phyloP scores from a whole-genome alignment of 1,139 yeast species.

The Sugiyamaella paludigena region DNA sequence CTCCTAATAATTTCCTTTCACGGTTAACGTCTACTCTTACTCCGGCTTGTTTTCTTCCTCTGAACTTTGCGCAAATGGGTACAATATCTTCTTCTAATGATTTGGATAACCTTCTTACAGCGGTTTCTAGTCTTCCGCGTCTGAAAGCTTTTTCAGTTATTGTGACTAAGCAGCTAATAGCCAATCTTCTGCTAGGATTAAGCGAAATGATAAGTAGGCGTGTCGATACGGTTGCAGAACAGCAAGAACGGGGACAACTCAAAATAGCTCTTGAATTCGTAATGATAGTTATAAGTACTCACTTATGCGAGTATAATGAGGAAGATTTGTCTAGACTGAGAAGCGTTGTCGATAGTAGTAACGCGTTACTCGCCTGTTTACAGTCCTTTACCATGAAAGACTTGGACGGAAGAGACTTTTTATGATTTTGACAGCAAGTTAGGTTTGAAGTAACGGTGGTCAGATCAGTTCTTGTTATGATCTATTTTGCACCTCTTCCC shows the following conservation, averaged over 20 bases:
- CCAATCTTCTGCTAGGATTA: constrained; percentile 7
- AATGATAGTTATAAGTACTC: constrained; percentile 2
- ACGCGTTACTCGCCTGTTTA: neutral
- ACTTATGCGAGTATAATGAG: neutral
- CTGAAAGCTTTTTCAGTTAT: neutral
- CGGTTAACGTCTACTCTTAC: neutral
- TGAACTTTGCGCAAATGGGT: neutral
- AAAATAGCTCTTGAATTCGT: neutral
- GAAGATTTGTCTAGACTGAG: constrained; percentile 4
- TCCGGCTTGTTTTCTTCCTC: constrained; percentile 2
- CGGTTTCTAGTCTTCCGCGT: neutral
- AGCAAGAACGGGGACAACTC: neutral
- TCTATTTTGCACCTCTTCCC: too few species aligned
- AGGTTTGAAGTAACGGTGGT: too few species aligned
- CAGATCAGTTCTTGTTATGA: too few species aligned
- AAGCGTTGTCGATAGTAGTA: constrained; percentile 4
- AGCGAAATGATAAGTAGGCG: neutral
- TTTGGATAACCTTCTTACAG: neutral
- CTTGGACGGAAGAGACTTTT: neutral
- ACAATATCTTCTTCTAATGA: constrained; percentile 1
- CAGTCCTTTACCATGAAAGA: constrained; percentile 3
- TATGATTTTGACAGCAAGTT: neutral
- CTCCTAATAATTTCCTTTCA: neutral
- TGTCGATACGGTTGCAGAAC: neutral
- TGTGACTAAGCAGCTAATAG: constrained; percentile 2